Evolutionary conservation across 2,329 filamentous ascomycete species (phyloP), one percentile per base, ranked within the genome.

Genomic region (Hymenoscyphus fraxineus): DNA sequence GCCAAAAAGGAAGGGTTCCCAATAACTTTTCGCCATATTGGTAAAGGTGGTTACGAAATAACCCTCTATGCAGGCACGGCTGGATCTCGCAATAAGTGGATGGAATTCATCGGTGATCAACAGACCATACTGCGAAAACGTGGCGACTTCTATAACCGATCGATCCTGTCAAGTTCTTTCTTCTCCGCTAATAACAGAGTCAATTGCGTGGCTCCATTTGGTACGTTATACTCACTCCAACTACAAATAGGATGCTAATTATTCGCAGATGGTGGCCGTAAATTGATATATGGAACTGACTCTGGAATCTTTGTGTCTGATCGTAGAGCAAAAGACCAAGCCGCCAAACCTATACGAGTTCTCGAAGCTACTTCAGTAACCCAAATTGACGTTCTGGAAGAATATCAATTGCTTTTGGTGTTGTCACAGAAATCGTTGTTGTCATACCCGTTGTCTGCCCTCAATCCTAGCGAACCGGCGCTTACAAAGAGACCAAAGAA

Each of bases 21-120:
- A 0, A 96, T 99, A 66, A 98, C 94, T 1, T 99, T 99, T 82
- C 89, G 91, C 71, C 93, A 97, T 81, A 84, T 99, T 65, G 95
- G 95, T 59, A 97, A 96, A 78, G 93, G 93, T 62, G 95, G 94
- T 39, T 99, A 97, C 75, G 94, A 97, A 76, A 81, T 93, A 72
- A 95, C 93, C 3, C 83, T 99, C 4, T 98, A 90, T 77, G 94
- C 93, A 58, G 88, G 89, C 10, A 96, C 92, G 65, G 89, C 92
- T 71, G 90, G 92, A 9, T 91, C 92, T 32, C 86, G 95, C 65
- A 92, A 94, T 76, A 99, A 98, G 78, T 99, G 95, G 89, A 92
- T 99, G 75, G 93, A 99, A 78, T 89, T 92, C 73, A 97, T 99
- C 72, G 92, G 97, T 73, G 85, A 88, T 59, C 93, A 97, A 70